A percentile compares a stretch with the other conserved stretches of the same genome.
Conservation (phyloP, 2,329 filamentous ascomycete species). For the Calonectria naviculata region DNA sequence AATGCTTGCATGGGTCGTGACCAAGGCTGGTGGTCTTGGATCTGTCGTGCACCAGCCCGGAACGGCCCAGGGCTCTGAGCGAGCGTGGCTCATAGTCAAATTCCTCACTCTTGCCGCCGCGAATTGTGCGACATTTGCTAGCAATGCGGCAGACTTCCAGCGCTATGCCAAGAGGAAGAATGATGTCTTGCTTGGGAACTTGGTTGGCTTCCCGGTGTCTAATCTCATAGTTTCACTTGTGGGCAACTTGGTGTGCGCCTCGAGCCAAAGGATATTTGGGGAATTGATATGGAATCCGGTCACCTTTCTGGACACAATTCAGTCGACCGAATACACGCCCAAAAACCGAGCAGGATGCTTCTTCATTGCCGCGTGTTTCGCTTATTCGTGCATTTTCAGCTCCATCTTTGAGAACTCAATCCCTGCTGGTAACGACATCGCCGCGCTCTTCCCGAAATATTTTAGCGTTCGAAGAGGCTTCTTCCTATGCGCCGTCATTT, state of each 20-base stretch:
- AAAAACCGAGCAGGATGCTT: slow-evolving; percentile 10
- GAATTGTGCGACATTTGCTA: slow-evolving; percentile 12
- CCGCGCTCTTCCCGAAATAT: slow-evolving; percentile 5
- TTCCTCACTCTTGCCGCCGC: background rate
- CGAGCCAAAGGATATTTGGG: slow-evolving; percentile 8
- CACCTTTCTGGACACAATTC: background rate
- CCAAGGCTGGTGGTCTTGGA: slow-evolving; percentile 18
- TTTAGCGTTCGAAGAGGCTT: slow-evolving; percentile 8
- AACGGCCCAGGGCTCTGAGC: slow-evolving; percentile 1
- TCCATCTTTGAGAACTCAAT: slow-evolving; percentile 16
- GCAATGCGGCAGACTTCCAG: slow-evolving; percentile 15
- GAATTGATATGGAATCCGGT: slow-evolving; percentile 14
- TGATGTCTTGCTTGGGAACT: slow-evolving; percentile 3
- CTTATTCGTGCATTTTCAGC: slow-evolving; percentile 16
- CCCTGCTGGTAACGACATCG: slow-evolving; percentile 12
- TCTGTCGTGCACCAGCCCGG: background rate
- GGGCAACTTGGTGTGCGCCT: slow-evolving; percentile 12
- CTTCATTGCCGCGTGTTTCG: slow-evolving; percentile 17
- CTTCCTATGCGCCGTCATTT: slow-evolving; percentile 7
- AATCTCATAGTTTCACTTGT: slow-evolving; percentile 7
- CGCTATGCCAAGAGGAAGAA: slow-evolving; percentile 13
- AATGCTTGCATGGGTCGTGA: slow-evolving; percentile 48
- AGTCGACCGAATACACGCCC: background rate
- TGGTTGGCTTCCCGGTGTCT: slow-evolving; percentile 6
- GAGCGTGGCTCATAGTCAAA: slow-evolving; percentile 6